These are phyloP conservation scores for Mycena citricolor DNA, from an alignment of 1,284 basidiomycete species.

Conservation along the genomic window DNA sequence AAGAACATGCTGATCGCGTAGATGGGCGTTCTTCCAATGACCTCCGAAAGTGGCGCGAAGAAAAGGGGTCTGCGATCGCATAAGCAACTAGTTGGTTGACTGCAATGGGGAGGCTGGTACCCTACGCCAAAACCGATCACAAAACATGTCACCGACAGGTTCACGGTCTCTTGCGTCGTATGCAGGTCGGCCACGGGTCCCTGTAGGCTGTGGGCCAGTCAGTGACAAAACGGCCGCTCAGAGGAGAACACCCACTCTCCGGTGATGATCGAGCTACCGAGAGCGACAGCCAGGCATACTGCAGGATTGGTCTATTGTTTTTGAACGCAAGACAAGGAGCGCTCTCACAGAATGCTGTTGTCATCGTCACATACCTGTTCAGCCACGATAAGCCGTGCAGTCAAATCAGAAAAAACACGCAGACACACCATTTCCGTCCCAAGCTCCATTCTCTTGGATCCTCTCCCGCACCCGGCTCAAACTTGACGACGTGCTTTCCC, in stretches of 20 bases:
- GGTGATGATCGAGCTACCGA: conserved; percentile 41
- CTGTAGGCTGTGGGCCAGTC: conserved; percentile 29
- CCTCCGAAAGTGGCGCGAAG: conserved; percentile 46
- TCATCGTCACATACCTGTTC: conserved; percentile 37
- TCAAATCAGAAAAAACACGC: not conserved
- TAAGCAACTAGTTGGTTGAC: not conserved
- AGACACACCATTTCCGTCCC: conserved; percentile 34
- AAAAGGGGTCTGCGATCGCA: conserved; percentile 30
- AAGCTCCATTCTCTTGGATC: conserved; percentile 38
- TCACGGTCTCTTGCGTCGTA: conserved; percentile 35
- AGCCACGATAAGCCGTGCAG: conserved; percentile 1
- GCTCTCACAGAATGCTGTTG: conserved; percentile 29
- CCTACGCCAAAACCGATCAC: conserved; percentile 42
- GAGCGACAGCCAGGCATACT: conserved; percentile 36
- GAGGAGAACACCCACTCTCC: conserved; percentile 33
- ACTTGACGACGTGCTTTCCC: conserved; percentile 30
- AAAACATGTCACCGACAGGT: conserved; percentile 39
- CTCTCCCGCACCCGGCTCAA: conserved; percentile 36
- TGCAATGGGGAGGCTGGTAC: conserved; percentile 22
- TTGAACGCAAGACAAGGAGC: not conserved
- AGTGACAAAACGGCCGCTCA: not conserved
- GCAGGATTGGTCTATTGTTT: not conserved
- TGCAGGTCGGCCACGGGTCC: conserved; percentile 33
- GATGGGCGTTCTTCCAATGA: conserved; percentile 44
- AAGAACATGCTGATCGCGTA: conserved; percentile 57